Evolutionary conservation across 177 flowering plant species (phyloP).

Genomic region (Vitis hybrid): DNA sequence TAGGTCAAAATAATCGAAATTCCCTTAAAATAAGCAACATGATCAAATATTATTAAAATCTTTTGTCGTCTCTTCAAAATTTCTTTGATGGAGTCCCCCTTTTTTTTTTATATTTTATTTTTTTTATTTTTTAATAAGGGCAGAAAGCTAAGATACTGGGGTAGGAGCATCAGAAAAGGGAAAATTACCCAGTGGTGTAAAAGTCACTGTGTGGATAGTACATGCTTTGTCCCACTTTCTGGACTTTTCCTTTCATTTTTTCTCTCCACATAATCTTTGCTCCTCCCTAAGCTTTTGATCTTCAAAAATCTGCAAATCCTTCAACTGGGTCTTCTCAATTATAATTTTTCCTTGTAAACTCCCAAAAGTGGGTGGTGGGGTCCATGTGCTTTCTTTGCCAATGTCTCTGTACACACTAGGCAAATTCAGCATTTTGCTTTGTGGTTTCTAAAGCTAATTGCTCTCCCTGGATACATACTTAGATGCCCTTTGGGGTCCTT

Average conservation of each 20-base stretch:
- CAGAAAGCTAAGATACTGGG: conserved; percentile 8
- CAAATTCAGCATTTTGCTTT: too few relatives aligned
- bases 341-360: too few relatives aligned
- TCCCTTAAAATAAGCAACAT: conserved; percentile 1
- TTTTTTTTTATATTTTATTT: background rate
- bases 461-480: too few relatives aligned
- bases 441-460: too few relatives aligned
- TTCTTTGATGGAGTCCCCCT: background rate
- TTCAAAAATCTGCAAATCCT: too few relatives aligned
- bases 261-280: background rate
- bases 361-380: too few relatives aligned
- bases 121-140: background rate
- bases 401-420: too few relatives aligned
- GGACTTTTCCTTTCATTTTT: conserved; percentile 19
- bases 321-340: too few relatives aligned
- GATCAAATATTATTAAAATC: background rate
- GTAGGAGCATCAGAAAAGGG: background rate
- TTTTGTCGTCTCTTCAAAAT: background rate
- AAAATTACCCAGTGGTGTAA: conserved; percentile 12
- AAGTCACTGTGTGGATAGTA: conserved; percentile 31
- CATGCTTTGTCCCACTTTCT: conserved; percentile 37
- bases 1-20: conserved; percentile 28
- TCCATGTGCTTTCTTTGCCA: too few relatives aligned
- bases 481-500: too few relatives aligned
- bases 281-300: background rate